Evolutionary conservation across 495 filamentous ascomycete species (phyloP), one percentile per base, ranked within the genome.

Genomic region (Daldinia bambusicola): DNA sequence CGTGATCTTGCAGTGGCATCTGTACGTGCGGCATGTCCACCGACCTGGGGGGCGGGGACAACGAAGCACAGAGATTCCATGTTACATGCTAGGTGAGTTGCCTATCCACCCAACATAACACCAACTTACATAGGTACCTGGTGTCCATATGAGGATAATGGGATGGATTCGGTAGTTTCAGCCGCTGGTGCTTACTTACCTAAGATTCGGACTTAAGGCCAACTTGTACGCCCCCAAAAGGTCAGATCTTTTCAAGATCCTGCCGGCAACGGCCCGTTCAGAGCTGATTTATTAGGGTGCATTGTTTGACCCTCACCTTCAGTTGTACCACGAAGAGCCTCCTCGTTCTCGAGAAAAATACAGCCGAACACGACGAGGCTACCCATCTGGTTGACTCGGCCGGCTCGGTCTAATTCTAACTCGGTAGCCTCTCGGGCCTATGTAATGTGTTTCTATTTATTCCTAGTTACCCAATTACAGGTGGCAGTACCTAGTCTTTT

Each of bases 231-330:
- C 55, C 52, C 61, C 37, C 65, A 67, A 55, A 67, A 55, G 59
- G 41, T 69, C 50, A 72, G 65, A 69, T 65, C 56, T 65, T 69
- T 43, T 61, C 65, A 53, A 72, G 70, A 72, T 72, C 70, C 70
- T 69, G 52, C 65, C 70, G 70, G 50, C 6, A 50, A 66, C 32
- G 51, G 43, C 13, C 53, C 2, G 37, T 52, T 9, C 16, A 26
- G 31, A 58, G 51, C 57, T 61, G 63, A 61, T 41, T 61, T 67
- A 61, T 41, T 34, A 53, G 20, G 30, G 30, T 66, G 45, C 64
- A 14, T 53, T 50, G 4, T 18, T 53, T 14, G 41, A 34, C 55
- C 37, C 10, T 58, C 56, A 55, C 52, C 52, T 22, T 31, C 26
- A 26, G 26, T 26, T 26, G 26, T 26, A 26, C 26, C 26, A 26